Evolutionary conservation across 345 rosid species (phyloP).

Genomic region (Eucalyptus tenuipes): DNA sequence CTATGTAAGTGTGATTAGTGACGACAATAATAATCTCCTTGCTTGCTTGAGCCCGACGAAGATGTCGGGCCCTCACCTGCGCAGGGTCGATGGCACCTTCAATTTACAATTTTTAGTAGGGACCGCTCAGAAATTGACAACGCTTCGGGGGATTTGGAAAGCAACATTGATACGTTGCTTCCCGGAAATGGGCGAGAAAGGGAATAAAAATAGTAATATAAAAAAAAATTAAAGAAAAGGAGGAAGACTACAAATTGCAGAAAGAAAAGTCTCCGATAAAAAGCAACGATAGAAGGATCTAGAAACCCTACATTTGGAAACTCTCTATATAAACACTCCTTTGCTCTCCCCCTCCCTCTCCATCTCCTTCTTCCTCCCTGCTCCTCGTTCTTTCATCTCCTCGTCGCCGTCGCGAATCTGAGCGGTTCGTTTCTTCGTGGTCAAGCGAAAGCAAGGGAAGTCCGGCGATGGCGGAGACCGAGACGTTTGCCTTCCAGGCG

Average conservation of each 20-base stretch:
- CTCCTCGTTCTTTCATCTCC: neutral
- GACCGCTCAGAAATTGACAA: neutral
- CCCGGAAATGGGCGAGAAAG: neutral
- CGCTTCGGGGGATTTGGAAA: neutral
- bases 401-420: neutral
- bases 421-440: neutral
- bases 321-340: neutral
- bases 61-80: neutral
- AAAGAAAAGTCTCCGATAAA: neutral
- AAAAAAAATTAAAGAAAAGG: neutral
- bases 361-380: neutral
- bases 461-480: constrained; percentile 27
- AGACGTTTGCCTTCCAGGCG: constrained; percentile 83
- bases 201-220: neutral
- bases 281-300: constrained; percentile 30
- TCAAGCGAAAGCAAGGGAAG: neutral
- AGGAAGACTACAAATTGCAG: neutral
- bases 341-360: neutral
- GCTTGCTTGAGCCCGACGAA: neutral
- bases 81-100: neutral
- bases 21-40: neutral
- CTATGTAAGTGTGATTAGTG: fast-evolving
- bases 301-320: constrained; percentile 35
- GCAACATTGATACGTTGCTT: neutral
- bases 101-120: neutral